A percentile compares a stretch with the other conserved stretches of the same genome.
phyloP scores from a whole-genome alignment of 2,329 filamentous ascomycete genomes.

The Alternaria alternata region DNA sequence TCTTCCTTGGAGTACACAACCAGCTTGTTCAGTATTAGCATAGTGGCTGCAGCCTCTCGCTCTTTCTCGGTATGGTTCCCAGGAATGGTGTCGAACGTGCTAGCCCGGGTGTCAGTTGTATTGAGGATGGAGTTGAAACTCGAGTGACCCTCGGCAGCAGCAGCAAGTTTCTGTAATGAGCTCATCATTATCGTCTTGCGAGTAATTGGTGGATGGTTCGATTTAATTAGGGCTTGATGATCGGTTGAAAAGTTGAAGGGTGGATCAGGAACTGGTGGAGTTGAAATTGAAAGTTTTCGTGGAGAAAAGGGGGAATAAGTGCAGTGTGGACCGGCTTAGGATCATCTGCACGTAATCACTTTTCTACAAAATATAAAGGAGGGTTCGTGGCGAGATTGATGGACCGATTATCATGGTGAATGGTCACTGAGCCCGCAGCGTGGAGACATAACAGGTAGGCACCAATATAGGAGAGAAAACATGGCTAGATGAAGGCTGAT shows the following conservation, averaged over 20 bases:
- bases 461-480: not conserved
- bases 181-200: not conserved
- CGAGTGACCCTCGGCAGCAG: not conserved
- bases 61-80: not conserved
- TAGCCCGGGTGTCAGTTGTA: not conserved
- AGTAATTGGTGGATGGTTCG: not conserved
- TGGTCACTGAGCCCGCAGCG: too few species aligned
- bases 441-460: not conserved
- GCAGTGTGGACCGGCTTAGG: not conserved
- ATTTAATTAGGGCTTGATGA: not conserved
- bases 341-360: not conserved
- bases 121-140: not conserved
- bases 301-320: not conserved
- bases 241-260: too few species aligned
- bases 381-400: fast-evolving
- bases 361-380: not conserved
- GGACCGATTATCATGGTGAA: not conserved
- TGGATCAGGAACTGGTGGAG: not conserved
- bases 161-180: not conserved
- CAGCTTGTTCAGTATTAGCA: not conserved
- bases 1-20: not conserved
- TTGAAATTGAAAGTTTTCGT: not conserved
- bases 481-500: not conserved
- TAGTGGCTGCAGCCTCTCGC: not conserved
- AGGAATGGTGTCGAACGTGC: not conserved